phyloP scores from a whole-genome alignment of 306 rosid species.

The Quillaja saponaria region DNA sequence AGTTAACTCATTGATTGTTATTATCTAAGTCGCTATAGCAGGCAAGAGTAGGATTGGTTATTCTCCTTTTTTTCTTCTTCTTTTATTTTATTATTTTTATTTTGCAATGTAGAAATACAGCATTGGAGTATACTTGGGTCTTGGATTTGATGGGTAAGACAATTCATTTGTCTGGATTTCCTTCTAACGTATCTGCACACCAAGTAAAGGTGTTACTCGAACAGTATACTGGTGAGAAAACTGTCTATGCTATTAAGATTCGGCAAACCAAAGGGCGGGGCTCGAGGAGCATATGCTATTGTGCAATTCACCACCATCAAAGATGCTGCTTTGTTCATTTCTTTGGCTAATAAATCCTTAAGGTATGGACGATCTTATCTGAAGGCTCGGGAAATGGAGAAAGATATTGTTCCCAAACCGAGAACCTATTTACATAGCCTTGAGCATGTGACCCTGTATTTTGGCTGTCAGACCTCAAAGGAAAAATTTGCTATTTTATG shows the following conservation, averaged over 20 bases:
- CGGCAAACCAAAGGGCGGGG: conserved; percentile 35
- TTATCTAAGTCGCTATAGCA: no score
- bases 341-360: conserved; percentile 30
- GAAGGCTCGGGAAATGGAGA: conserved; percentile 42
- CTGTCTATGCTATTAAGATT: conserved; percentile 53
- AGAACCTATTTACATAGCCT: conserved; percentile 36
- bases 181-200: conserved; percentile 25
- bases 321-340: conserved; percentile 37
- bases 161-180: conserved; percentile 65
- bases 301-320: conserved; percentile 51
- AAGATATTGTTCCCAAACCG: conserved; percentile 61
- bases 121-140: no score
- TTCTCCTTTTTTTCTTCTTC: no score
- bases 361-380: conserved; percentile 35
- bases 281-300: conserved; percentile 49
- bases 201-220: conserved; percentile 48
- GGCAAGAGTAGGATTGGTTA: no score
- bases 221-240: conserved; percentile 50
- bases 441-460: conserved; percentile 40
- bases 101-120: no score
- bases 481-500: conserved; percentile 45
- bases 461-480: conserved; percentile 65
- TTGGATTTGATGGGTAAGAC: conserved; percentile 72
- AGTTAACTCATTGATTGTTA: no score
- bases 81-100: no score